Base-by-base conservation (phyloP, 257 asterid species). In the Pogostemon cablin region DNA sequence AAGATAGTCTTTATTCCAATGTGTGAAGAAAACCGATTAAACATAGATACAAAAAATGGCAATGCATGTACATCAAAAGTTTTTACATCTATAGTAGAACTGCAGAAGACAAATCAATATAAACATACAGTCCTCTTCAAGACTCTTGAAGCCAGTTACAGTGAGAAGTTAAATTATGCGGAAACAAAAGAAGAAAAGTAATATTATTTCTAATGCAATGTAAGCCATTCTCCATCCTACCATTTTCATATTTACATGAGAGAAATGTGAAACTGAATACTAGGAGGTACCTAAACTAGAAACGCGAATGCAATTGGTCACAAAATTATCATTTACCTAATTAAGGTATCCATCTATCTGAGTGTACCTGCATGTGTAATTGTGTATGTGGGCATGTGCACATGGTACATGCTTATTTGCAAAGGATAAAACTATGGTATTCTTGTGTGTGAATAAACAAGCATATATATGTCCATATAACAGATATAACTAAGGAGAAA, bases 51-150 rank as follows among this genome's bases (percentile, higher is more conserved):
- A 47, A 3, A 61, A 54, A 37, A 42, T 56, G 60, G 38, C 32
- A 50, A 70, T 46, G 59, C 65, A 61, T 20, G 37, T 35, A 66
- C 41, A 74, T 42, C 53, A 41, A 61, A 74, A 37, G 59, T 7
- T 71, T 25, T 60, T 43, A 41, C 39, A 44, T 46, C 71, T 47
- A 54, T 40, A 75, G 11, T 9, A 70, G 40, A 69, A 53, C 39
- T 20, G 25, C 0, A 20, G 25, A 0, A 25, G 71, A 47, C 67
- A 60, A 11, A 71, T 59, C 65, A 58, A 65, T 65, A 60, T 72
- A 35, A 72, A 42, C 32, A 66, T 56, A 49, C 32, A 37, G 35
- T 56, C 54, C 17, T 4, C 35, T 57, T 35, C 35, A 9, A 3
- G 47, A 59, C 71, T 70, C 54, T 12, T 5, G 11, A 41, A 25